phyloP scores from a whole-genome alignment of 495 filamentous ascomycete species.

The Chaetomium tenue region DNA sequence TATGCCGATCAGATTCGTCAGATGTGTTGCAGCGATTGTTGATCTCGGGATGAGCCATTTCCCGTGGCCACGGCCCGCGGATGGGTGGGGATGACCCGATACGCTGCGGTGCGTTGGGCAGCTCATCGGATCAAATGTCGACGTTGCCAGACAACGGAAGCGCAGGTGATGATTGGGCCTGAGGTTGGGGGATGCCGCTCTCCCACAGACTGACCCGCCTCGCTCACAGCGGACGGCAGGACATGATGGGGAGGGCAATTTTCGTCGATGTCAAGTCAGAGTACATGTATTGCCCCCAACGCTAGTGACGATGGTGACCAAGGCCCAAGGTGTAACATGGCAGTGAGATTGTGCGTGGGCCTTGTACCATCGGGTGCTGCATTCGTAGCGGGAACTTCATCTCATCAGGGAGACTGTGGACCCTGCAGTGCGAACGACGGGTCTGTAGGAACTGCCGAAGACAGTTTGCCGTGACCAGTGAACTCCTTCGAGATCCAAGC shows the following conservation, averaged over 20 bases:
- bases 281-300: neutral
- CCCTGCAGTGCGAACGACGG: slow-evolving; percentile 3
- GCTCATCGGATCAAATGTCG: neutral
- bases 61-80: slow-evolving; percentile 1
- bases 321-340: slow-evolving; percentile 5
- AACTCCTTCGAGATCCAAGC: slow-evolving; percentile 17
- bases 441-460: neutral
- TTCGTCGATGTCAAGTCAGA: no score
- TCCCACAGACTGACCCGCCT: neutral
- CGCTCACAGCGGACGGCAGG: neutral
- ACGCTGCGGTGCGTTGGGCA: neutral
- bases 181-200: neutral
- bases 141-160: neutral
- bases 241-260: no score
- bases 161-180: neutral
- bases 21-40: neutral
- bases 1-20: neutral
- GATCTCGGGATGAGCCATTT: neutral
- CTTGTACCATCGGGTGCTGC: slow-evolving; percentile 14
- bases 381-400: slow-evolving; percentile 1
- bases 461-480: slow-evolving; percentile 21
- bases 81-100: neutral
- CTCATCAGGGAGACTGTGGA: neutral
- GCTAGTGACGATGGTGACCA: neutral
- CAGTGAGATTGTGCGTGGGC: slow-evolving; percentile 3